A percentile compares a stretch with the other conserved stretches of the same genome.
Evolutionary conservation across 306 rosid species (phyloP).

Genomic region (Casuarina cunninghamiana): DNA sequence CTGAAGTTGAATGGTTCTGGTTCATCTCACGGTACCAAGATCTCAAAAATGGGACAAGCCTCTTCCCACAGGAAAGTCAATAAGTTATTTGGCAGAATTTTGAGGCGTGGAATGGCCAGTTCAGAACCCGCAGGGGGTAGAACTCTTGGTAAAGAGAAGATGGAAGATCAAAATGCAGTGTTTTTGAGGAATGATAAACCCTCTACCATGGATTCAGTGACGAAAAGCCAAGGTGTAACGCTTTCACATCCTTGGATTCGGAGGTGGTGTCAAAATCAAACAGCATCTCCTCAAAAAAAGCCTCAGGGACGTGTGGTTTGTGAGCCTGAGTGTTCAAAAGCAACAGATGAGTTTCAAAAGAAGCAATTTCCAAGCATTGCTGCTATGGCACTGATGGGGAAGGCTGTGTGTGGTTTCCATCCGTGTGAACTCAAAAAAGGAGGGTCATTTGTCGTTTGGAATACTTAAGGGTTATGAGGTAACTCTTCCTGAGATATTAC

Average conservation of each 20-base stretch:
- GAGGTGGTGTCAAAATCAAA: constrained; percentile 54
- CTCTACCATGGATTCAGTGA: constrained; percentile 30
- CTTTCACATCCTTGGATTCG: constrained; percentile 89
- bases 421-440: constrained; percentile 49
- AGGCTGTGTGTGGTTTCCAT: constrained; percentile 50
- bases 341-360: constrained; percentile 36
- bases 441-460: constrained; percentile 72
- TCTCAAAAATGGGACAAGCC: constrained; percentile 50
- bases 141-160: constrained; percentile 32
- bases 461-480: constrained; percentile 36
- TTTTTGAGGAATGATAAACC: constrained; percentile 31
- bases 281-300: constrained; percentile 38
- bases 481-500: constrained; percentile 18
- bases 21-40: constrained; percentile 52
- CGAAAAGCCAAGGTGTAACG: constrained; percentile 41
- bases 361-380: constrained; percentile 83
- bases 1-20: constrained; percentile 52
- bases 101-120: constrained; percentile 37
- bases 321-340: constrained; percentile 40
- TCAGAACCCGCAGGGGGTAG: constrained; percentile 37
- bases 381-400: constrained; percentile 97
- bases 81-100: constrained; percentile 29
- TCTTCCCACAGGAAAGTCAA: constrained; percentile 44
- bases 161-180: constrained; percentile 27
- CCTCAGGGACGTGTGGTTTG: constrained; percentile 32